Evolutionary conservation across 768 basidiomycete genomes (phyloP).

Genomic region (Clitopilus hobsonii): DNA sequence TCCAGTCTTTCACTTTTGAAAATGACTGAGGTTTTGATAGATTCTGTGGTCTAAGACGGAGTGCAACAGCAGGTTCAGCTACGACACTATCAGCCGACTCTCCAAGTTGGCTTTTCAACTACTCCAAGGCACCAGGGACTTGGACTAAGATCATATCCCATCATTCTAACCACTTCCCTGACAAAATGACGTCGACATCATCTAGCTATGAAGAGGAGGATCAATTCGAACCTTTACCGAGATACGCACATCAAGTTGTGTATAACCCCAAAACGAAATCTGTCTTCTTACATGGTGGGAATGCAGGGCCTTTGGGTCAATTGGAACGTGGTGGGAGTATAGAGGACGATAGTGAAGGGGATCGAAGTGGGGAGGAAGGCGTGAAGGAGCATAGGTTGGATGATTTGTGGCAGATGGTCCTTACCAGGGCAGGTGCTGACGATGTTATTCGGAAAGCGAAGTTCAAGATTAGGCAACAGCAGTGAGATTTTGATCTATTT

Average conservation of each 20-base stretch:
- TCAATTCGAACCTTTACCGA: slow-evolving; percentile 41
- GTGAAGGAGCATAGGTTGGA: slow-evolving; percentile 50
- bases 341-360: slow-evolving; percentile 12
- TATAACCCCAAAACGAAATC: slow-evolving; percentile 56
- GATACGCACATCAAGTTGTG: slow-evolving; percentile 78
- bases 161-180: slow-evolving; percentile 12
- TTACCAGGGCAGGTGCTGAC: slow-evolving; percentile 49
- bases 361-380: slow-evolving; percentile 16
- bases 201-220: background rate
- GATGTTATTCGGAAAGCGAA: slow-evolving; percentile 62
- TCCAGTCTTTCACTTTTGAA: background rate
- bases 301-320: slow-evolving; percentile 39
- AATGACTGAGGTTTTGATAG: slow-evolving; percentile 25
- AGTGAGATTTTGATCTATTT: slow-evolving; percentile 49
- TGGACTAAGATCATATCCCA: slow-evolving; percentile 59
- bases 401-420: slow-evolving; percentile 74
- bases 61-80: slow-evolving; percentile 28
- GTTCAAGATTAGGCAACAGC: slow-evolving; percentile 65
- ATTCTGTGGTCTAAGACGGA: slow-evolving; percentile 57
- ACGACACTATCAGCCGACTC: slow-evolving; percentile 42
- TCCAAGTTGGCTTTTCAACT: slow-evolving; percentile 67
- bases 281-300: slow-evolving; percentile 75
- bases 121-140: slow-evolving; percentile 51
- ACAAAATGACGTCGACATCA: background rate
- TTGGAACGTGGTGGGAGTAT: slow-evolving; percentile 16